Conservation (phyloP, 345 rosid species). For the Linum trigynum region DNA sequence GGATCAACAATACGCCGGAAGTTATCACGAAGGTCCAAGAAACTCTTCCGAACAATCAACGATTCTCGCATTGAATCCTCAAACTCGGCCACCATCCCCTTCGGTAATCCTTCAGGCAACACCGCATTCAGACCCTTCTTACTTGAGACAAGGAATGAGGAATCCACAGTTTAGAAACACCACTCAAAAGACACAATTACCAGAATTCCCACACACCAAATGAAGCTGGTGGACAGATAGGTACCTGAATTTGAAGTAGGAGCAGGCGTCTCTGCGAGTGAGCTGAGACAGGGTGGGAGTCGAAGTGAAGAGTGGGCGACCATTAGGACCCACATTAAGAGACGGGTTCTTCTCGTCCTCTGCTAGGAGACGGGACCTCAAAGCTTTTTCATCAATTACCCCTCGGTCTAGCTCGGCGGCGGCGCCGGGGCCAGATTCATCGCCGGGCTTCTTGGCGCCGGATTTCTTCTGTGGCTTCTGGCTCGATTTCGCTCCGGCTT, state of each 20-base stretch:
- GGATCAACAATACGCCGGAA: conserved; percentile 86
- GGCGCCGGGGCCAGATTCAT: conserved; percentile 14
- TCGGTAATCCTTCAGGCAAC: conserved; percentile 75
- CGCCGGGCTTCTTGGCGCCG: conserved; percentile 26
- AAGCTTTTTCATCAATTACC: conserved; percentile 34
- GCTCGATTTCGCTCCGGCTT: conserved; percentile 8
- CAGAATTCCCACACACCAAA: background rate
- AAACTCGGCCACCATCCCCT: conserved; percentile 66
- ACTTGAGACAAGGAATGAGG: conserved; percentile 12
- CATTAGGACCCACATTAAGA: conserved; percentile 57
- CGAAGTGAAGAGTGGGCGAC: conserved; percentile 68
- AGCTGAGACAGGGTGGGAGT: conserved; percentile 53
- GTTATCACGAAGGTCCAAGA: conserved; percentile 83
- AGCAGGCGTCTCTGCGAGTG: conserved; percentile 44
- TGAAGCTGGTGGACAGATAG: background rate
- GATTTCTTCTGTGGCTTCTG: conserved; percentile 38
- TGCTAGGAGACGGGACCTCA: conserved; percentile 48
- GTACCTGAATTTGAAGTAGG: conserved; percentile 72
- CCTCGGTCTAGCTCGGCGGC: conserved; percentile 20
- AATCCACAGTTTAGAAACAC: background rate
- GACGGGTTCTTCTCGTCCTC: conserved; percentile 61
- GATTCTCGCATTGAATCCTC: conserved; percentile 70
- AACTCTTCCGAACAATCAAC: conserved; percentile 66
- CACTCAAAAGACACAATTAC: background rate
- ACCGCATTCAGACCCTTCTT: conserved; percentile 41